Evolutionary conservation across 352 stramenopile genomes (phyloP).

Genomic region (Halophytophthora batemanensis): DNA sequence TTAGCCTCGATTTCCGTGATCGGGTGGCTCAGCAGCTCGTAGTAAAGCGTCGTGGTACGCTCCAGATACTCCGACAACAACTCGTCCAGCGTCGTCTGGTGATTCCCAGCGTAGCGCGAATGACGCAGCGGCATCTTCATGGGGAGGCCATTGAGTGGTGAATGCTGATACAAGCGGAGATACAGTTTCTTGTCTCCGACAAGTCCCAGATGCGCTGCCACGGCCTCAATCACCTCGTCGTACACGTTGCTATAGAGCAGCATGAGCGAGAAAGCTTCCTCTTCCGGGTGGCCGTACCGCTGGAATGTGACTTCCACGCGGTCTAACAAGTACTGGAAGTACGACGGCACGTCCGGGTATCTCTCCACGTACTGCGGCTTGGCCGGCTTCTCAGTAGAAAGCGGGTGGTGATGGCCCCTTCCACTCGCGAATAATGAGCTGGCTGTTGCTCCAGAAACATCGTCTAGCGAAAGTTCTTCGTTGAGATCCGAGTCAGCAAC

Average conservation of each 20-base stretch:
- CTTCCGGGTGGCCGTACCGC: slow-evolving; percentile 41
- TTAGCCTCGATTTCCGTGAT: slow-evolving; percentile 87
- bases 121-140: slow-evolving; percentile 73
- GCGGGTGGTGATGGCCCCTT: slow-evolving; percentile 14
- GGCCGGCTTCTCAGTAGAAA: slow-evolving; percentile 4
- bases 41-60: slow-evolving; percentile 66
- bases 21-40: slow-evolving; percentile 62
- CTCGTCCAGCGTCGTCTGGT: slow-evolving; percentile 63
- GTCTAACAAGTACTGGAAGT: slow-evolving; percentile 84
- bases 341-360: slow-evolving; percentile 71
- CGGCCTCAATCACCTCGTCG: slow-evolving; percentile 65
- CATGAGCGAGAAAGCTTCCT: slow-evolving; percentile 43
- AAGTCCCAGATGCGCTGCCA: slow-evolving; percentile 46
- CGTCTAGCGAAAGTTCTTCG: slow-evolving; percentile 14
- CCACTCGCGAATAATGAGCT: slow-evolving; percentile 12
- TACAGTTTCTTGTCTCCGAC: slow-evolving; percentile 40
- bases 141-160: slow-evolving; percentile 50
- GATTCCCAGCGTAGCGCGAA: slow-evolving; percentile 51
- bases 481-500: slow-evolving; percentile 8
- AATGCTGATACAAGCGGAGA: slow-evolving; percentile 83
- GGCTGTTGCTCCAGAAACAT: slow-evolving; percentile 6
- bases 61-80: slow-evolving; percentile 74
- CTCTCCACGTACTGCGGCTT: slow-evolving; percentile 22
- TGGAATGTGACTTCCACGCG: slow-evolving; percentile 75
- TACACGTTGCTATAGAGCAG: slow-evolving; percentile 74